A percentile compares a stretch with the other conserved stretches of the same genome.
Evolutionary conservation across 305 asterid species (phyloP).

Genomic region (Fraxinus albicans): DNA sequence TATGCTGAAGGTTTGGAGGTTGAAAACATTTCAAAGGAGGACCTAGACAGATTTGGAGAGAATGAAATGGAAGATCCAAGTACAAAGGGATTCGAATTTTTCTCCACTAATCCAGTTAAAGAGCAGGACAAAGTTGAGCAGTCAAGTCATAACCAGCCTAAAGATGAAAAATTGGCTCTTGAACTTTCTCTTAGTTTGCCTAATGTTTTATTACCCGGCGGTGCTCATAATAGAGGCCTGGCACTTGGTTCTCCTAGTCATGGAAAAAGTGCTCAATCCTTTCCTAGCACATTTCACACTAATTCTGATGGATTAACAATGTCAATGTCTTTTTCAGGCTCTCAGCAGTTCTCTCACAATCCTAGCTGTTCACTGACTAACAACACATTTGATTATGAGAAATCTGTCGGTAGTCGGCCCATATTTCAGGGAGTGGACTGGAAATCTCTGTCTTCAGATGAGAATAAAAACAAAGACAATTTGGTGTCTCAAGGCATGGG

Average conservation of each 20-base stretch:
- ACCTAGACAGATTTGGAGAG: slow-evolving; percentile 38
- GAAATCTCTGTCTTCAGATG: slow-evolving; percentile 82
- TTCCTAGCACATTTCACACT: slow-evolving; percentile 74
- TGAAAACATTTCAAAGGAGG: slow-evolving; percentile 42
- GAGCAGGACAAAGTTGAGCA: slow-evolving; percentile 61
- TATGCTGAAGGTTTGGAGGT: slow-evolving; percentile 38
- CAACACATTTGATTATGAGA: slow-evolving; percentile 69
- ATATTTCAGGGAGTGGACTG: slow-evolving; percentile 93
- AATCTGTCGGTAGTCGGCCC: slow-evolving; percentile 90
- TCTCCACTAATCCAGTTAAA: slow-evolving; percentile 71
- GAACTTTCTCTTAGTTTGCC: slow-evolving; percentile 99
- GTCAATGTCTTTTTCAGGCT: slow-evolving; percentile 91
- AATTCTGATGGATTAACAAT: slow-evolving; percentile 86
- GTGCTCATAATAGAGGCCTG: slow-evolving; percentile 50
- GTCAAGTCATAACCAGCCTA: slow-evolving; percentile 43
- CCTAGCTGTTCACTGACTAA: slow-evolving; percentile 93
- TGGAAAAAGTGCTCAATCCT: slow-evolving; percentile 79
- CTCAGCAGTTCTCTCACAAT: slow-evolving; percentile 91
- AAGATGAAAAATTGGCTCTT: slow-evolving; percentile 84
- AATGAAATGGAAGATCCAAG: slow-evolving; percentile 68
- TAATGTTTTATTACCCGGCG: slow-evolving; percentile 79
- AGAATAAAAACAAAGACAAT: slow-evolving; percentile 55
- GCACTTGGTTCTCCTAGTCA: slow-evolving; percentile 88
- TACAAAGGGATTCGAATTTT: slow-evolving; percentile 70
- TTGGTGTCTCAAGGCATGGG: slow-evolving; percentile 45